Conservation (phyloP, 1,284 basidiomycete species). For the Meripilus lineatus region DNA sequence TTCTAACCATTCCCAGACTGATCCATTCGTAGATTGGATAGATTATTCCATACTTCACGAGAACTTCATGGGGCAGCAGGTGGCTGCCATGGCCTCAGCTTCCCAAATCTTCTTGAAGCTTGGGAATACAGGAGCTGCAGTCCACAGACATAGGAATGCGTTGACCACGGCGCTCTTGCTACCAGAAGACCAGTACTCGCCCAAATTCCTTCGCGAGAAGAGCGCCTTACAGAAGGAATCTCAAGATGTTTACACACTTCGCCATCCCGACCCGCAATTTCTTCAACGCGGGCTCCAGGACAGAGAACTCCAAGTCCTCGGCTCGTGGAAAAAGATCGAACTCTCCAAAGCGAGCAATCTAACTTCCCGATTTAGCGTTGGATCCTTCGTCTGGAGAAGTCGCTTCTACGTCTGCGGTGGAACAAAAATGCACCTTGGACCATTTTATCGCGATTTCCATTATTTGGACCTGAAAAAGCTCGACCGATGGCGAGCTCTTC, state of each 20-base stretch:
- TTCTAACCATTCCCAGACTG: not conserved
- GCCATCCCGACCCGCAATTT: conserved; percentile 19
- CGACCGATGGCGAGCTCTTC: conserved; percentile 28
- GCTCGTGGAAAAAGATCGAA: conserved; percentile 23
- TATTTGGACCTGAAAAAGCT: conserved; percentile 27
- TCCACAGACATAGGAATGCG: conserved; percentile 11
- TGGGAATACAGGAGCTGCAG: conserved; percentile 18
- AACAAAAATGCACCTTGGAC: conserved; percentile 21
- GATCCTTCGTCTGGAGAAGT: conserved; percentile 19
- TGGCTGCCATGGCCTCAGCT: conserved; percentile 13
- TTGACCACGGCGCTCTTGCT: not conserved
- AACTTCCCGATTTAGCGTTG: conserved; percentile 17
- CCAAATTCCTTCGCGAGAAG: not conserved
- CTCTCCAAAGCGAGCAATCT: conserved; percentile 14
- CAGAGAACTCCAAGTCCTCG: conserved; percentile 19
- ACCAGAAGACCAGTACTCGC: not conserved
- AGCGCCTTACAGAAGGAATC: not conserved
- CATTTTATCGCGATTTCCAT: conserved; percentile 30
- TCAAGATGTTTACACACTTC: not conserved
- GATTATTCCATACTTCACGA: not conserved
- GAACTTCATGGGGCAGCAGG: conserved; percentile 15
- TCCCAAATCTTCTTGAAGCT: conserved; percentile 18
- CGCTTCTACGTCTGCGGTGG: conserved; percentile 32
- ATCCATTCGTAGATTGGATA: conserved; percentile 1
- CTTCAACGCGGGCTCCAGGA: conserved; percentile 10